Base-by-base conservation (phyloP, 108 stramenopile species). In the Skeletonema menzelii region DNA sequence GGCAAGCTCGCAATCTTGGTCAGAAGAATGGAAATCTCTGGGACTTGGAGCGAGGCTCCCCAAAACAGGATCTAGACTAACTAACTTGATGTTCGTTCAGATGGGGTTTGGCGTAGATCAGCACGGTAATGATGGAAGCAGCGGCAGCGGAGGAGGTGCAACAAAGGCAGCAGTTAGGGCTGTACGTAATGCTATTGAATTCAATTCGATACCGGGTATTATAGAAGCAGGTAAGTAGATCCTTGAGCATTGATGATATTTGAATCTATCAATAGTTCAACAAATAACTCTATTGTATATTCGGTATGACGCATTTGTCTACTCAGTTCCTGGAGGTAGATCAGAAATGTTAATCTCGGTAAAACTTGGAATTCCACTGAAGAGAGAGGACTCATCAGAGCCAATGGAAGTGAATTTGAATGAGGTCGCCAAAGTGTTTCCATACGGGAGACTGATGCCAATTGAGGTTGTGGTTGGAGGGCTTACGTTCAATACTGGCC, bases 101-200 rank as follows among this genome's bases (percentile, higher is more conserved):
- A 67, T 88, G 42, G 94, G 92, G 1, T 90, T 91, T 66, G 92
- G 92, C 10, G 88, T 87, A 4, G 92, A 95, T 62, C 92, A 93
- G 55, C 92, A 95, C 28, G 78, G 72, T 27, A 73, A 73, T 40
- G 72, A 73, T 37, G 63, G 32, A 42, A 20, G 17, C 30, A 26
- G 64, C 13, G 69, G 68, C 5, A 68, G 55, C 24, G 58, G 80
- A n/a, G 56, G 59, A 5, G 72, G 86, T 65, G 85, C 91, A 7
- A 93, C 91, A 24, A 89, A 91, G 72, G 90, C 88, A 10, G 79
- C 82, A 4, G 62, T 88, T 8, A 82, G 91, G 40, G 94, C 94
- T 26, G 88, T 91, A 8, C 73, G 94, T 1, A 92, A 92, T 72
- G 90, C 94, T 8, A 95, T 95, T 38, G 94, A 95, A 76, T 95